A percentile compares a stretch with the other conserved stretches of the same genome.
Evolutionary conservation across 2,329 filamentous ascomycete species (phyloP).

Genomic region (Aaosphaeria arxii): DNA sequence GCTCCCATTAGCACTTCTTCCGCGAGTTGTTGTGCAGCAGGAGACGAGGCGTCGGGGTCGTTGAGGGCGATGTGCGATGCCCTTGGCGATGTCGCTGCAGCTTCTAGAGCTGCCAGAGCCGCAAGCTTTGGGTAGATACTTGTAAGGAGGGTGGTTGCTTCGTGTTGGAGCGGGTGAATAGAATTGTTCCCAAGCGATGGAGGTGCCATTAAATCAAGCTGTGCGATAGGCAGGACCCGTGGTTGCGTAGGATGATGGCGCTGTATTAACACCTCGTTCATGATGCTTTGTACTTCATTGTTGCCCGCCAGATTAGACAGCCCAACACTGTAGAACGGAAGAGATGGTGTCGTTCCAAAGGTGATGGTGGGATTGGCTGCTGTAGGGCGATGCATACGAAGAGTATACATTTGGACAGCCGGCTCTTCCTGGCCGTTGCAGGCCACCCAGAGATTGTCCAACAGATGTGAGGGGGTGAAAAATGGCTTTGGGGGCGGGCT

Average conservation of each 20-base stretch:
- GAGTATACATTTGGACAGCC: conserved; percentile 34
- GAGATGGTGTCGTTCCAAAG: conserved; percentile 65
- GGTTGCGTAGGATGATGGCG: conserved; percentile 39
- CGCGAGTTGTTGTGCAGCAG: conserved; percentile 58
- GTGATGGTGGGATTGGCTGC: conserved; percentile 49
- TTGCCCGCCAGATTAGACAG: conserved; percentile 49
- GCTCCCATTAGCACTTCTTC: conserved; percentile 59
- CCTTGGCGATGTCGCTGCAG: conserved; percentile 43
- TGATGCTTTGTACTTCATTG: conserved; percentile 53
- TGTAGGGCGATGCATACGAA: conserved; percentile 45
- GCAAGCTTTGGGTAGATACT: conserved; percentile 48
- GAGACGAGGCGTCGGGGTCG: conserved; percentile 64
- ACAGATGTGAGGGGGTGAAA: conserved; percentile 55
- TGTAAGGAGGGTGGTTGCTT: conserved; percentile 31
- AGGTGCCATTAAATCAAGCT: conserved; percentile 36
- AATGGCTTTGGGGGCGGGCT: conserved; percentile 29
- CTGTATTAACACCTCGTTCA: conserved; percentile 37
- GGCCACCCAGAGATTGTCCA: conserved; percentile 66
- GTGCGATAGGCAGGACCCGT: conserved; percentile 37
- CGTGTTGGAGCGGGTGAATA: conserved; percentile 25
- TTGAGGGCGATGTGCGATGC: conserved; percentile 58
- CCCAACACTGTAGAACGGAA: conserved; percentile 67
- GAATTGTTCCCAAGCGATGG: conserved; percentile 26
- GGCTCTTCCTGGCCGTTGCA: conserved; percentile 62
- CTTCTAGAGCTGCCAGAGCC: conserved; percentile 45